These are phyloP conservation scores for Boletus rex-veris DNA, from an alignment of 768 basidiomycete genomes.

Conservation along the genomic window DNA sequence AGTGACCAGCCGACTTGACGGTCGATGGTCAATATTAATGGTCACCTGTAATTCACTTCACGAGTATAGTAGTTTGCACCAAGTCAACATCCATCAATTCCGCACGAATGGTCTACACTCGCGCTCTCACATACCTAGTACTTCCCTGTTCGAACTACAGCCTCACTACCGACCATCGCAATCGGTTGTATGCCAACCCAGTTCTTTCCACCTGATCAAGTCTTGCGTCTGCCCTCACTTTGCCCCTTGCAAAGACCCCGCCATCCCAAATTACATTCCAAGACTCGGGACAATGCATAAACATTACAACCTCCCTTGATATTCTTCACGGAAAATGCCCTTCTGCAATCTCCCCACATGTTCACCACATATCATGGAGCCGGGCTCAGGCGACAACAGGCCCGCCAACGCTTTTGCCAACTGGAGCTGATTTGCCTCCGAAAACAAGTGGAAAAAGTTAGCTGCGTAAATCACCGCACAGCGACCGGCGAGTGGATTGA, in stretches of 20 bases:
- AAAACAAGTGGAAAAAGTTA: slow-evolving; percentile 44
- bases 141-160: slow-evolving; percentile 3
- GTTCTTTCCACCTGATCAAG: neutral
- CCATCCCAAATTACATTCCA: slow-evolving; percentile 41
- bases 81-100: neutral
- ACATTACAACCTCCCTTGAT: slow-evolving; percentile 10
- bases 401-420: slow-evolving; percentile 30
- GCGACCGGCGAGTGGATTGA: slow-evolving; percentile 46
- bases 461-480: slow-evolving; percentile 49
- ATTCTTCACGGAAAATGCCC: neutral
- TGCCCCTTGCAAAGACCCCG: slow-evolving; percentile 27
- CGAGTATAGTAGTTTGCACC: too few relatives aligned
- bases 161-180: slow-evolving; percentile 28
- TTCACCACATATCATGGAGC: slow-evolving; percentile 32
- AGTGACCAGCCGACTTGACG: neutral
- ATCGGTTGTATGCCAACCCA: neutral
- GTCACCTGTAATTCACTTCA: too few relatives aligned
- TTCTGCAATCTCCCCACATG: slow-evolving; percentile 18
- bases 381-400: slow-evolving; percentile 27
- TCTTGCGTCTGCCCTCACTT: slow-evolving; percentile 5
- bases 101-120: too few relatives aligned
- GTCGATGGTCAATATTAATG: too few relatives aligned
- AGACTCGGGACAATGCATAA: slow-evolving; percentile 33
- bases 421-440: slow-evolving; percentile 25
- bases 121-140: too few relatives aligned